Conservation (phyloP, 257 asterid genomes). For the Gardenia jasminoides region DNA sequence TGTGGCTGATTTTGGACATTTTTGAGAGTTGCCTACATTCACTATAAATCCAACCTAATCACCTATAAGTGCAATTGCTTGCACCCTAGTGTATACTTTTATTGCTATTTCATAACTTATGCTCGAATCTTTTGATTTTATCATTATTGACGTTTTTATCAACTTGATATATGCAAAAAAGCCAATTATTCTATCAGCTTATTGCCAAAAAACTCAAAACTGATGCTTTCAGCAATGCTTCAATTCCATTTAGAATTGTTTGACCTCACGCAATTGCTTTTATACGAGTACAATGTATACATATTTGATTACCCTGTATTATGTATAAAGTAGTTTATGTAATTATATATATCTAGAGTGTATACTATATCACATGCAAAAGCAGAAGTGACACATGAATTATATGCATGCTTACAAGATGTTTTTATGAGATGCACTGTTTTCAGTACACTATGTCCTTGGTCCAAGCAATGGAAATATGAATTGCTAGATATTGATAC, state of each 20-base stretch:
- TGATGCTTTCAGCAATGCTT: background rate
- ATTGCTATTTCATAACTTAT: background rate
- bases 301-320: background rate
- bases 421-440: no score
- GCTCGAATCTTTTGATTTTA: background rate
- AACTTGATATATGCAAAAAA: background rate
- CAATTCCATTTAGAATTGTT: background rate
- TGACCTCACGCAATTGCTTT: background rate
- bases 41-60: background rate
- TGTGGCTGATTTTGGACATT: background rate
- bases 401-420: no score
- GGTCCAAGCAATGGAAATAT: no score
- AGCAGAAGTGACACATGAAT: no score
- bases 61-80: background rate
- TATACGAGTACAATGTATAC: no score
- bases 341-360: background rate
- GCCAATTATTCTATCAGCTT: background rate
- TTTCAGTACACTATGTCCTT: no score
- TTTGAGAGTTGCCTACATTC: background rate
- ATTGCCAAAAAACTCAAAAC: background rate
- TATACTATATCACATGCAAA: no score
- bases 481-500: no score
- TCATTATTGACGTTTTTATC: no score
- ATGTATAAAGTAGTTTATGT: no score
- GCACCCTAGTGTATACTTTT: background rate